Base-by-base conservation (phyloP, 495 filamentous ascomycete genomes). In the Penicillium maclennaniae region DNA sequence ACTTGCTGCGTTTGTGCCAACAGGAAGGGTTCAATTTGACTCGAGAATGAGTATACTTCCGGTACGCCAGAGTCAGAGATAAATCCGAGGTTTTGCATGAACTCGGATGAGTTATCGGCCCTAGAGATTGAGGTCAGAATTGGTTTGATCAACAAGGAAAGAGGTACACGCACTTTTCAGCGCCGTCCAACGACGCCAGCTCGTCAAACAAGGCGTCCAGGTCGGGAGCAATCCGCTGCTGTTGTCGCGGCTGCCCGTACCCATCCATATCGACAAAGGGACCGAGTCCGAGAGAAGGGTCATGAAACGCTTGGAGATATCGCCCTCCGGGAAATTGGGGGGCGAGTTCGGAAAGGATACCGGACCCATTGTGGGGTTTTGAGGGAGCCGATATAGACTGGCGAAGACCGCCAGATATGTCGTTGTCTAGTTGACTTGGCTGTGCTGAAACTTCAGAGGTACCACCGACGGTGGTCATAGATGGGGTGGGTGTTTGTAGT, bases 71-170 rank as follows among this genome's bases (percentile, higher is more conserved):
- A 58, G 39, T 73, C 67, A 0, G 72, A 56, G 5, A 75, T 63
- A 19, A 73, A 75, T 4, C 72, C 72, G 7, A 75, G 53, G 17
- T 75, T 75, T 43, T 75, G 72, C 72, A 75, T 75, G 55, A 75
- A 75, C 42, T 75, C 72, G 0, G 69, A 65, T 47, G 65, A 65
- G 47, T 72, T 72, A 40, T 75, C 72, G 42, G 66, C 43, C 46
- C 72, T 75, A 25, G 7, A 19, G 16, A 39, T 23, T 17, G 37
- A 23, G 25, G 48, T 49, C 43, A 25, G 59, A 49, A 15, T 43
- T 43, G 43, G 9, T 16, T 37, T 0, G 2, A 9, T 21, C 23
- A 1, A 47, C 7, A 25, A 45, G 15, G 0, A 31, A 6, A 38
- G 15, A 19, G 15, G 10, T 0, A 10, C 2, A 54, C 62, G 63